Evolutionary conservation across 225 moss, liverwort and hornwort genomes (phyloP).

Genomic region (Marchantia paleacea): DNA sequence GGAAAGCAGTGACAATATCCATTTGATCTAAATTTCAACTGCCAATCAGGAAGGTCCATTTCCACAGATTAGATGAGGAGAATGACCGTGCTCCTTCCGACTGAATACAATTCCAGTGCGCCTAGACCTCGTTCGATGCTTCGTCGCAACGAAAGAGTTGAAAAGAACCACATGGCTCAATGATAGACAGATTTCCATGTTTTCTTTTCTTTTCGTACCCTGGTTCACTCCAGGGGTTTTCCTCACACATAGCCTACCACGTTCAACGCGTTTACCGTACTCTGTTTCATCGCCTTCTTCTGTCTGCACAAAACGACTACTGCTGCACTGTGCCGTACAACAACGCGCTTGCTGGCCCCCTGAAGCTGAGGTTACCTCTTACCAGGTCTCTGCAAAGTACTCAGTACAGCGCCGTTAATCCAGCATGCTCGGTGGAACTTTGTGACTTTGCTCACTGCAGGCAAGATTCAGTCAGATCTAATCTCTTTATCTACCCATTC

Average conservation of each 20-base stretch:
- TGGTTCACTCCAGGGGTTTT: neutral
- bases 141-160: no score
- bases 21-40: no score
- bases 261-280: conserved; percentile 8
- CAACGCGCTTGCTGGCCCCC: neutral
- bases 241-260: neutral
- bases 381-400: neutral
- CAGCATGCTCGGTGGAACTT: neutral
- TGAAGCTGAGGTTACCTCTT: neutral
- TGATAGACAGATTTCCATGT: no score
- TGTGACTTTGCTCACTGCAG: neutral
- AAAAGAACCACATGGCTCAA: no score
- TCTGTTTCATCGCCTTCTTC: neutral
- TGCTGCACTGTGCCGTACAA: neutral
- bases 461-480: neutral
- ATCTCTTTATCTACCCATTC: neutral
- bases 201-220: no score
- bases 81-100: no score
- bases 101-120: no score
- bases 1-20: no score
- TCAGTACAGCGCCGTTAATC: neutral
- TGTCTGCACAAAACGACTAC: neutral
- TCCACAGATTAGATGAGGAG: no score
- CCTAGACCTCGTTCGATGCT: neutral
- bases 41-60: no score